Conservation (phyloP, 176 grass and related monocot species). For the Lolium perenne region DNA sequence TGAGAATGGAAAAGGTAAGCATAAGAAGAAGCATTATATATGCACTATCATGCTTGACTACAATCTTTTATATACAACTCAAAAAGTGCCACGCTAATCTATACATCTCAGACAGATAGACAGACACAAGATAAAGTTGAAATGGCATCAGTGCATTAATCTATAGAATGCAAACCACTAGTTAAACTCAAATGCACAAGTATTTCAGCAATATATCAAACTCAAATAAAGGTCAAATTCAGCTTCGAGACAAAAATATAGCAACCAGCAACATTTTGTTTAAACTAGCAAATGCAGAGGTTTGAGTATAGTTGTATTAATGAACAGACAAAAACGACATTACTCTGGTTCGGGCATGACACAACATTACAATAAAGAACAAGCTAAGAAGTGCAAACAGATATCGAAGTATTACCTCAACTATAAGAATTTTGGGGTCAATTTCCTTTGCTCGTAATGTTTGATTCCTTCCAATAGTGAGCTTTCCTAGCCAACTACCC, state of each 20-base stretch:
- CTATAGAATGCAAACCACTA: conserved; percentile 5
- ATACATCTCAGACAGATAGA: background rate
- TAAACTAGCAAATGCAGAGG: conserved; percentile 13
- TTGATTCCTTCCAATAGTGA: conserved; percentile 96
- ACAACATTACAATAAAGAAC: conserved; percentile 37
- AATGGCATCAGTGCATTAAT: conserved; percentile 11
- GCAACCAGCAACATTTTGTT: background rate
- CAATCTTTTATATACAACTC: conserved; percentile 17
- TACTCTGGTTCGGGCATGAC: background rate
- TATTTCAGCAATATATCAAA: conserved; percentile 1
- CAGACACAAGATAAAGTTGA: background rate
- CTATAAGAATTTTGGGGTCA: conserved; percentile 89
- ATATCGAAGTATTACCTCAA: conserved; percentile 62
- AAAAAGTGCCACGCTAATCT: conserved; percentile 5
- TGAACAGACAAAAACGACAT: conserved; percentile 28
- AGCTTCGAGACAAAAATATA: conserved; percentile 19
- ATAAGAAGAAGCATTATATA: conserved; percentile 19
- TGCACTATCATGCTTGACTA: background rate
- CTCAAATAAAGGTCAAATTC: background rate
- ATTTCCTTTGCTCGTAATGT: conserved; percentile 93
- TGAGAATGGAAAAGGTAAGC: conserved; percentile 31
- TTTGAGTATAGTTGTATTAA: conserved; percentile 14
- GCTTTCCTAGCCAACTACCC: conserved; percentile 97
- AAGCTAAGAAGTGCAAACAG: background rate
- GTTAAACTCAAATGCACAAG: background rate